Conservation (phyloP, 2,329 filamentous ascomycete genomes). For the Fusarium cyanostomum region DNA sequence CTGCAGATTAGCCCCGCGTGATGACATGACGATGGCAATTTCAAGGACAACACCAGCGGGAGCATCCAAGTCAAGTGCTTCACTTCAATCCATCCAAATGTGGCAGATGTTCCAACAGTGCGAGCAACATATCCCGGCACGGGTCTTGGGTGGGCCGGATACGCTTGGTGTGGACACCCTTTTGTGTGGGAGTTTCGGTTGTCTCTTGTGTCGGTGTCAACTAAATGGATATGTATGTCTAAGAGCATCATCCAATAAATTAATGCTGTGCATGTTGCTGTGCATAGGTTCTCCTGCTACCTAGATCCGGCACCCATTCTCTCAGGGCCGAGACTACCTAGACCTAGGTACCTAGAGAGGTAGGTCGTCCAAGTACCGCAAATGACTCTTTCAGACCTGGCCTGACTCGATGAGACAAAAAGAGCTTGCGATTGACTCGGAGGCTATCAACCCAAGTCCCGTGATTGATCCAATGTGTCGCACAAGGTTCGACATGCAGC, state of each 20-base stretch:
- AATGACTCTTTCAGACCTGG: conserved; percentile 22
- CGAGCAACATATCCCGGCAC: conserved; percentile 23
- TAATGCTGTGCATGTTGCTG: conserved; percentile 41
- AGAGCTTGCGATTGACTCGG: conserved; percentile 26
- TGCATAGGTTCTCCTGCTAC: conserved; percentile 26
- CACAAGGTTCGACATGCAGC: conserved; percentile 14
- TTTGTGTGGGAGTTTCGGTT: conserved; percentile 6
- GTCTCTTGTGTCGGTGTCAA: conserved; percentile 12
- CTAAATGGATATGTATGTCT: conserved; percentile 17
- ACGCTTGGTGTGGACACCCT: conserved; percentile 13
- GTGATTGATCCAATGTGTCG: background rate
- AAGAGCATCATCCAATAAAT: conserved; percentile 16
- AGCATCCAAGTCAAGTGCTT: conserved; percentile 14
- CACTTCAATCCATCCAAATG: background rate
- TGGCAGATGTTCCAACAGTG: conserved; percentile 36
- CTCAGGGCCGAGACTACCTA: conserved; percentile 2
- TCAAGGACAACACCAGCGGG: background rate
- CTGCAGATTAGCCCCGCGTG: conserved; percentile 18
- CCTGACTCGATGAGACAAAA: conserved; percentile 30
- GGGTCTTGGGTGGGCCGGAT: conserved; percentile 19
- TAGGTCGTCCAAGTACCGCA: no score
- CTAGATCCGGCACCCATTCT: conserved; percentile 26
- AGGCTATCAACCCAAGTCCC: background rate
- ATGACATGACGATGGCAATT: conserved; percentile 1
- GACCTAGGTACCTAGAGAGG: no score